Evolutionary conservation across 768 basidiomycete species (phyloP), one percentile per base, ranked within the genome.

Genomic region (Tricholoma matsutake): DNA sequence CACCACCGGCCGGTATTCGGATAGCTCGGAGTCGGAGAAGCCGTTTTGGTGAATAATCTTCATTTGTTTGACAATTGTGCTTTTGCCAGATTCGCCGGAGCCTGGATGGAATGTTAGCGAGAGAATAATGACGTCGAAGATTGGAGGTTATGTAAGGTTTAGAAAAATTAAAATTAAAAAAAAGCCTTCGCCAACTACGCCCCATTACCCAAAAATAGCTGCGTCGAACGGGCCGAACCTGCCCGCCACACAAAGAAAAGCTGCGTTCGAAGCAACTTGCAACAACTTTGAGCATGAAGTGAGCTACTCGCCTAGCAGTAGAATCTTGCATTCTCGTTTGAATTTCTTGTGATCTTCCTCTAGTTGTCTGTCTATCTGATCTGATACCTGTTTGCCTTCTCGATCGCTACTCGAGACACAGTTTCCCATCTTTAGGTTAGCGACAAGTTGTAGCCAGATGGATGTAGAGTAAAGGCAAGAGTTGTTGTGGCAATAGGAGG

Each of bases 31-130:
- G 18, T 73, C 71, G 2, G 85, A 83, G 74, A 90, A 95, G 6
- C 92, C 92, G 64, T 86, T 84, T 72, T 93, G 90, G 72, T 94
- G 90, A 47, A 94, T 92, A 56, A 94, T 92, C 79, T 94, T 94
- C 92, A 94, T 94, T 72, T 94, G 92, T 73, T 94, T 94, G 35
- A 94, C 94, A 64, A 98, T 94, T 0, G 96, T 98, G 5, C 86
- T 88, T 76, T 98, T 98, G 5, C 96, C 96, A 1, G 91, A 93
- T 78, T 96, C 96, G 68, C 96, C 94, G 14, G 94, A 96, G 59
- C 96, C 95, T 96, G 88, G 62, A 92, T 87, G 4, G 20, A 52
- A n/a, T 28, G 14, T 13, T 32, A n/a, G 39, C 22, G 22, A 16
- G 3, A 31, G 52, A 11, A 34, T 10, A 29, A 28, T 22, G 54